Evolutionary conservation across 108 stramenopile species (phyloP), one percentile per base, ranked within the genome.

Genomic region (Fistulifera solaris): DNA sequence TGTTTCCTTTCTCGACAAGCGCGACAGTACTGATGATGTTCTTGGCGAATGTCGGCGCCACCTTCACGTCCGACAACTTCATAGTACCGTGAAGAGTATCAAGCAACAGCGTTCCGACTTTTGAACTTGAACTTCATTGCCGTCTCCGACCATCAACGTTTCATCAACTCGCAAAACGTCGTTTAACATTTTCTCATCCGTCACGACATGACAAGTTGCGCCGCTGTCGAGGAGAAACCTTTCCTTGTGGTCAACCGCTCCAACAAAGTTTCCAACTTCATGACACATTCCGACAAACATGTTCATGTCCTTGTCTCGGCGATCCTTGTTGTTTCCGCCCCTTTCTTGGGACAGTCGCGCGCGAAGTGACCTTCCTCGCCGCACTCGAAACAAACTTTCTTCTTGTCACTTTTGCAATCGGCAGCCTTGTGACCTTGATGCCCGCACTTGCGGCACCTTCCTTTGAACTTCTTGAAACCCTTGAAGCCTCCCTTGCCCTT

Each of bases 361-460:
- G 24, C 27, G 18, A 22, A 10, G 23, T 51, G 50, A 28, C 50
- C 50, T 23, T 6, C 5, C 50, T 51, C 11, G n/a, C 50, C 50
- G 11, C 50, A 51, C 4, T 27, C 27, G 27, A 10, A 51, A 28
- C 50, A 51, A 3, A 27, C 22, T 2, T 51, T 27, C 27, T 51
- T 51, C 50, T 51, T 51, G 5, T 51, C 27, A 21, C 44, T 21
- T 6, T 45, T 45, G 16, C 44, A 35, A 3, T 35, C 31, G 31
- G 8, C 3, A 8, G 31, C 31, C 44, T 46, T 46, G 19, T 22
- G 19, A 46, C 44, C 44, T 22, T 46, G 44, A 3, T 46, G 3
- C 4, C 44, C 44, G 44, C 44, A 46, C 6, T 46, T 46, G 3
- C 31, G 31, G 31, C 31, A 35, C 31, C 31, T 3, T 35, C 31